Conservation (phyloP, 2,329 filamentous ascomycete species). For the Seiridium cupressi region DNA sequence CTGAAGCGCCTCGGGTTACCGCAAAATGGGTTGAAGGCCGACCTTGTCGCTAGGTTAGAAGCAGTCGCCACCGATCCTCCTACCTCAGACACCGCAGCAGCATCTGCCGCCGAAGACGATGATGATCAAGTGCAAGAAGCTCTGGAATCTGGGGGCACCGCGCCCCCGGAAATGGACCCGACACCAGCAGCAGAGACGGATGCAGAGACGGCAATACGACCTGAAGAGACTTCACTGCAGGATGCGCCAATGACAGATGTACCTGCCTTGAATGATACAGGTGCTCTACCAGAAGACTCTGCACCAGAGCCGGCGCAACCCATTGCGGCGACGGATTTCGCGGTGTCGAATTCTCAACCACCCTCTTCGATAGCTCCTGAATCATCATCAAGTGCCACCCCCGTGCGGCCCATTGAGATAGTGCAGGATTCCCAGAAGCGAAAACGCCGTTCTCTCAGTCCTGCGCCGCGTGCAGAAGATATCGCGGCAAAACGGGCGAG, state of each 20-base stretch:
- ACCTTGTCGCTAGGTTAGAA: constrained; percentile 65
- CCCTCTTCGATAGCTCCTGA: background rate
- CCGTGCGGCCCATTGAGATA: constrained; percentile 7
- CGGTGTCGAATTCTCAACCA: background rate
- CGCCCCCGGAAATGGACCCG: background rate
- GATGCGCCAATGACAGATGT: background rate
- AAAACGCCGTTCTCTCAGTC: constrained; percentile 10
- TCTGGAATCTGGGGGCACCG: constrained; percentile 1
- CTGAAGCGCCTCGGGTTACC: constrained; percentile 70
- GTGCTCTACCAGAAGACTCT: too few relatives aligned
- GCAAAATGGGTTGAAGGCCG: constrained; percentile 68
- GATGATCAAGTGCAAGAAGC: background rate
- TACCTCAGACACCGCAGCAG: constrained; percentile 2
- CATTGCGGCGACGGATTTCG: constrained; percentile 3
- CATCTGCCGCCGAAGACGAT: background rate
- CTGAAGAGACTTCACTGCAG: background rate
- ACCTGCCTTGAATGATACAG: background rate
- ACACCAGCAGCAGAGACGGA: constrained; percentile 9
- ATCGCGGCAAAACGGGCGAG: constrained; percentile 6
- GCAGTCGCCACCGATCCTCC: constrained; percentile 24
- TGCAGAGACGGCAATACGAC: constrained; percentile 12
- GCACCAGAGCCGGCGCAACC: background rate
- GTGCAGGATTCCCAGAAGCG: constrained; percentile 7
- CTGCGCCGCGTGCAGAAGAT: constrained; percentile 1
- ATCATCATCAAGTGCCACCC: constrained; percentile 1